Base-by-base conservation (phyloP, 2,329 filamentous ascomycete genomes). In the Alternaria triticina region DNA sequence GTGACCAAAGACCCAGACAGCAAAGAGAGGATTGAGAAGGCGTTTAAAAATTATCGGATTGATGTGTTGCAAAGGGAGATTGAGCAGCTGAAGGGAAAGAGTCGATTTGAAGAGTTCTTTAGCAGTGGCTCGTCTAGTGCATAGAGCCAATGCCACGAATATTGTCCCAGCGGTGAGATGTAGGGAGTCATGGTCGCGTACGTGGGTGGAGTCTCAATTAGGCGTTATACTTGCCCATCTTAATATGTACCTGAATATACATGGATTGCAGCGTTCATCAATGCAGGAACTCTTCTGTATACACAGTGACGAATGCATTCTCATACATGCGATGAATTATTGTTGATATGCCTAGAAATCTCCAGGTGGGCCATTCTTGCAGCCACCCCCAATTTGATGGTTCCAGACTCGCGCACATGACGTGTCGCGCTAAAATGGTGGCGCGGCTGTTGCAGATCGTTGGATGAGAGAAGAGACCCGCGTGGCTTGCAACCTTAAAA, bases 11-110 rank as follows among this genome's bases (percentile, higher is more conserved):
- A 91, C 69, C 83, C 86, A 0, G 86, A 86, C 59, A 82, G 83
- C 15, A 83, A 81, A 66, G 79, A 82, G 69, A 82, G 89, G 66
- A 88, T 91, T 58, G 87, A 91, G 78, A 84, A 78, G 55, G 90
- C 89, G 0, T 91, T 90, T 65, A 82, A 86, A 68, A 84, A 82
- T 59, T 91, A 90, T 75, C 85, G 85, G 61, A 87, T 87, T 0
- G 89, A 91, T 79, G 83, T 86, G n/a, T 74, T 91, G 71, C 84
- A 86, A 70, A 84, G 83, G 64, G 84, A 91, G 79, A 85, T 89
- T 10, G 81, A 87, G 67, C 72, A 79, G 25, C 67, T 91, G 62
- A 88, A 91, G 78, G 74, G 74, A 20, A 76, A 77, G 70, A 72
- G 65, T 59, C 69, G 65, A 36, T 69, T 76, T 50, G 73, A 71